Evolutionary conservation across 2,329 filamentous ascomycete species (phyloP).

Genomic region (Fusarium liriodendri): DNA sequence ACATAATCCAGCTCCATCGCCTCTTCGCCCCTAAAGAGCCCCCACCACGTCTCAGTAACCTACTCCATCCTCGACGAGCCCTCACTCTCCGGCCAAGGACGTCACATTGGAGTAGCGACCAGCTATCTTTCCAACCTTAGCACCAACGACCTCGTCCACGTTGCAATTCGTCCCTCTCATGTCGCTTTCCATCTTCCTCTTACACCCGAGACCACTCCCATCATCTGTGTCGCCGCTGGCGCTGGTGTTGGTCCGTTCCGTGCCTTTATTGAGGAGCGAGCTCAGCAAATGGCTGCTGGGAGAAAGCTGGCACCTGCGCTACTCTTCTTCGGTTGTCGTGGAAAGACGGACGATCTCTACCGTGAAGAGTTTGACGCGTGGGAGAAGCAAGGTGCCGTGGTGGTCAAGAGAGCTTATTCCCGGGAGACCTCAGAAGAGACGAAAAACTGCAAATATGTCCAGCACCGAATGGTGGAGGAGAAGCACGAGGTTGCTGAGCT

Average conservation of each 20-base stretch:
- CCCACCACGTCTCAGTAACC: background rate
- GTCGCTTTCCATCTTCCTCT: slow-evolving; percentile 58
- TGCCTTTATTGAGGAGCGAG: slow-evolving; percentile 69
- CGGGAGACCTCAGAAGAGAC: slow-evolving; percentile 7
- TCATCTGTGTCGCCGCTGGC: slow-evolving; percentile 61
- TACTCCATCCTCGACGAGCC: slow-evolving; percentile 4
- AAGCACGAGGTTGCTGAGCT: slow-evolving; percentile 3
- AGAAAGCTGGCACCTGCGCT: slow-evolving; percentile 64
- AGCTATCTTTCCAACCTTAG: slow-evolving; percentile 65
- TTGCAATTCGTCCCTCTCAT: slow-evolving; percentile 57
- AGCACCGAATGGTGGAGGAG: slow-evolving; percentile 10
- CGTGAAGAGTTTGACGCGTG: slow-evolving; percentile 56
- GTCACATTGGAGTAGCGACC: slow-evolving; percentile 65
- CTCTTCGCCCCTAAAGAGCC: slow-evolving; percentile 72
- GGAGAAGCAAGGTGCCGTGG: slow-evolving; percentile 60
- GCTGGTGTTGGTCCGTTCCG: slow-evolving; percentile 69
- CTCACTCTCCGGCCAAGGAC: slow-evolving; percentile 49
- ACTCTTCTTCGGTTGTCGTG: slow-evolving; percentile 63
- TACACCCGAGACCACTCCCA: slow-evolving; percentile 54
- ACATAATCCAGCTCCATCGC: slow-evolving; percentile 65
- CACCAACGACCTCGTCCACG: slow-evolving; percentile 52
- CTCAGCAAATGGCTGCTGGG: slow-evolving; percentile 61
- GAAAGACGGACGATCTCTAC: slow-evolving; percentile 58
- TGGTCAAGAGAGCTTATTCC: slow-evolving; percentile 65
- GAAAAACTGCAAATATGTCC: slow-evolving; percentile 13